Conservation (phyloP, 768 basidiomycete species). For the Gloeopeniophorella convolvens region DNA sequence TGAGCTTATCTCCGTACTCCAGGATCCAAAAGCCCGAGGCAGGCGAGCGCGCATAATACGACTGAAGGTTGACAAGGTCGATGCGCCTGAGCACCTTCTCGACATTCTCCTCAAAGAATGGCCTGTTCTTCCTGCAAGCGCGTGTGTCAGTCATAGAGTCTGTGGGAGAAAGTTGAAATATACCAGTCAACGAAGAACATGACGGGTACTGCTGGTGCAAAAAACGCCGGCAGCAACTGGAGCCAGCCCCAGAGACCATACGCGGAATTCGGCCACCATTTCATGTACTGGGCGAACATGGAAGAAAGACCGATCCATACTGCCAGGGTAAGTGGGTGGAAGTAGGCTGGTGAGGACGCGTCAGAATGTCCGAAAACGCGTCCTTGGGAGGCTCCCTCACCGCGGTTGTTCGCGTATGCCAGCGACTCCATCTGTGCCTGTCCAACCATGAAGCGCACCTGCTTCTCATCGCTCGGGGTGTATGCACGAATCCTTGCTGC, state of each 20-base stretch:
- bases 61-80: slow-evolving; percentile 47
- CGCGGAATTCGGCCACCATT: slow-evolving; percentile 58
- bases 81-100: slow-evolving; percentile 45
- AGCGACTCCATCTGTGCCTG: slow-evolving; percentile 62
- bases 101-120: slow-evolving; percentile 51
- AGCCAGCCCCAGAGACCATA: slow-evolving; percentile 46
- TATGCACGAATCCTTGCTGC: slow-evolving; percentile 49
- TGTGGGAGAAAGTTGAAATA: slow-evolving; percentile 22
- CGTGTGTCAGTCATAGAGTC: neutral
- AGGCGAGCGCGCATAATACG: slow-evolving; percentile 53
- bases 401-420: slow-evolving; percentile 56
- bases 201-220: slow-evolving; percentile 52
- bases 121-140: slow-evolving; percentile 59
- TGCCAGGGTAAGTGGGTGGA: slow-evolving; percentile 51
- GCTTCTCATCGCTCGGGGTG: slow-evolving; percentile 45
- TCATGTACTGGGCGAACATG: slow-evolving; percentile 50
- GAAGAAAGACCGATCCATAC: slow-evolving; percentile 57
- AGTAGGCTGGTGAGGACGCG: slow-evolving; percentile 37
- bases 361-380: neutral
- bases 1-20: slow-evolving; percentile 47
- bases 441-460: slow-evolving; percentile 56
- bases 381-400: slow-evolving; percentile 29
- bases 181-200: slow-evolving; percentile 70
- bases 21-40: slow-evolving; percentile 68
- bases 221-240: slow-evolving; percentile 59